Conservation (phyloP, 345 rosid genomes). For the Eucalyptus paniculata region DNA sequence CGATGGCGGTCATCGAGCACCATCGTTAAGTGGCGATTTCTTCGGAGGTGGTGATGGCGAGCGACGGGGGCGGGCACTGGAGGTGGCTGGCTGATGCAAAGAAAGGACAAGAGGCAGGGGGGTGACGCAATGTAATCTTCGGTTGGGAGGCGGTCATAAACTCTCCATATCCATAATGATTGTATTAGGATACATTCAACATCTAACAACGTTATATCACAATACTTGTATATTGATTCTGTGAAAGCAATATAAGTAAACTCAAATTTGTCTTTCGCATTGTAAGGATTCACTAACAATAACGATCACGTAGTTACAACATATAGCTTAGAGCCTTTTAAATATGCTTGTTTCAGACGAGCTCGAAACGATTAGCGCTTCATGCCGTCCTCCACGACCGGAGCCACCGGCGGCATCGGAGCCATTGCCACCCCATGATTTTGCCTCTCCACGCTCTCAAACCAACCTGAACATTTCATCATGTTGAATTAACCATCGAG, state of each 20-base stretch:
- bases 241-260: not conserved
- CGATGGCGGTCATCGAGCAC: not conserved
- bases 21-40: not conserved
- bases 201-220: rapidly evolving
- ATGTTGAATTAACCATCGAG: not conserved
- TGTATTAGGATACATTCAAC: not conserved
- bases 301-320: not conserved
- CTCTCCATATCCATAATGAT: too few relatives aligned
- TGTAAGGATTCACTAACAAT: not conserved
- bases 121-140: rapidly evolving
- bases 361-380: not conserved
- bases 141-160: too few relatives aligned
- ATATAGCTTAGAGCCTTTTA: not conserved
- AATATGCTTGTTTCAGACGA: rapidly evolving
- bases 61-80: too few relatives aligned
- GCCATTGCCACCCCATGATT: constrained; percentile 5
- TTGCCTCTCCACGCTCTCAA: constrained; percentile 13
- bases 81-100: too few relatives aligned
- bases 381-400: constrained; percentile 8
- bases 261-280: not conserved
- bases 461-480: constrained; percentile 13
- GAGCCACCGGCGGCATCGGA: not conserved
- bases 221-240: not conserved
- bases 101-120: too few relatives aligned
- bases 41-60: not conserved